Percentiles rank a stretch among this genome's conserved stretches.
Conservation (phyloP, 345 rosid species). For the Eucalyptus regnans region DNA sequence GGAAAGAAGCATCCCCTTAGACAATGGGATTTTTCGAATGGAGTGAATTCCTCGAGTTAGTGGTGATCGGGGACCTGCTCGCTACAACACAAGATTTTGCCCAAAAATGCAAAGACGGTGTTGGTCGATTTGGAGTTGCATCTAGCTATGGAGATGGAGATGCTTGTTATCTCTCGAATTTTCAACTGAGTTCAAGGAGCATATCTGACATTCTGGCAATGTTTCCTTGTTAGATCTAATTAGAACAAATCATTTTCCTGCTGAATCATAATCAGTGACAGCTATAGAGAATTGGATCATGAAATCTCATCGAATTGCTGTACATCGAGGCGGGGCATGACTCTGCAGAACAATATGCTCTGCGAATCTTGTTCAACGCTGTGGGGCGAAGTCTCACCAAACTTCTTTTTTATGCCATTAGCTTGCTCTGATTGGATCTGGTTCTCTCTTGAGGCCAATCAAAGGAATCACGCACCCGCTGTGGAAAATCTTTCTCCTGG, state of each 20-base stretch:
- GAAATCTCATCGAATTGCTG: not conserved
- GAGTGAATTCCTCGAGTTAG: slow-evolving; percentile 8
- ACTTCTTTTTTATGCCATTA: not conserved
- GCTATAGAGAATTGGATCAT: not conserved
- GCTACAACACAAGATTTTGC: not conserved
- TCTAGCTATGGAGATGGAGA: not conserved
- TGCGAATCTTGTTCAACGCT: not conserved
- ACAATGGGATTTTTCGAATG: not conserved
- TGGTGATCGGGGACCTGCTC: slow-evolving; percentile 3
- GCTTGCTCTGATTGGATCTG: not conserved
- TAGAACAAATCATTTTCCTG: not conserved
- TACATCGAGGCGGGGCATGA: not conserved
- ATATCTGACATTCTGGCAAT: not conserved
- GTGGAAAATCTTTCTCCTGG: not conserved
- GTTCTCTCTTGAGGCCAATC: too few relatives aligned
- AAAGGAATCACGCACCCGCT: not conserved
- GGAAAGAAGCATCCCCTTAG: not conserved
- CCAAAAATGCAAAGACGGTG: not conserved
- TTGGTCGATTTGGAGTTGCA: not conserved
- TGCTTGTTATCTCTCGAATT: not conserved
- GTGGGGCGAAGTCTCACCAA: not conserved
- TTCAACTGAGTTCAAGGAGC: not conserved
- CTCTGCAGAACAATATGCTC: not conserved
- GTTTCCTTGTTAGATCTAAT: not conserved
- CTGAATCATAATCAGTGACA: not conserved